A percentile compares a stretch with the other conserved stretches of the same genome.
Evolutionary conservation across 1,139 yeast genomes (phyloP).

Genomic region (Lipomyces yarrowii): DNA sequence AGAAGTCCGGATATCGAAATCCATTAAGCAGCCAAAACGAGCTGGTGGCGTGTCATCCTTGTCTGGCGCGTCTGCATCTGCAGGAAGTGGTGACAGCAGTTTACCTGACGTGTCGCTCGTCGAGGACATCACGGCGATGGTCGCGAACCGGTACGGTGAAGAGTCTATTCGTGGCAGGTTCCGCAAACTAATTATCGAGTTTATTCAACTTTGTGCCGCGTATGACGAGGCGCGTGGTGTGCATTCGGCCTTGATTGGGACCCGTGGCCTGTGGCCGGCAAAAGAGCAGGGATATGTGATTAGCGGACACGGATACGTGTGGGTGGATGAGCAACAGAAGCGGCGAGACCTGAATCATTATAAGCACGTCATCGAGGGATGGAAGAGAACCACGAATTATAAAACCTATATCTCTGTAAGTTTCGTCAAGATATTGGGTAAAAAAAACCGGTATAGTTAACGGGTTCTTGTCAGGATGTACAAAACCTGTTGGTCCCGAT

Average conservation of each 20-base stretch:
- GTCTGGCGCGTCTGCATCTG: slow-evolving; percentile 16
- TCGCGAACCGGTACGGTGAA: slow-evolving; percentile 43
- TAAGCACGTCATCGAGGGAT: slow-evolving; percentile 42
- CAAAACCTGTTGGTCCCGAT: slow-evolving; percentile 32
- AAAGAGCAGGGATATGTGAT: slow-evolving; percentile 32
- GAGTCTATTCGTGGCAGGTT: slow-evolving; percentile 41
- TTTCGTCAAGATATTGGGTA: not conserved
- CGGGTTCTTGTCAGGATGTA: not conserved
- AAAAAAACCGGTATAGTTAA: not conserved
- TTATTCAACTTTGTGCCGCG: slow-evolving; percentile 41
- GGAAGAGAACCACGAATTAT: slow-evolving; percentile 41
- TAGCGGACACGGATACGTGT: slow-evolving; percentile 43
- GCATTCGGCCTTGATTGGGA: slow-evolving; percentile 39
- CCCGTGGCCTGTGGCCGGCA: slow-evolving; percentile 37
- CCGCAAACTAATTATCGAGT: slow-evolving; percentile 40
- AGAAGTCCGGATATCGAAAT: slow-evolving; percentile 46
- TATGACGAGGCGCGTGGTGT: slow-evolving; percentile 39
- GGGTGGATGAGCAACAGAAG: slow-evolving; percentile 39
- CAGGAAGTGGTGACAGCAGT: slow-evolving; percentile 23
- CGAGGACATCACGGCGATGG: slow-evolving; percentile 41
- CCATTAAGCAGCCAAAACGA: slow-evolving; percentile 20
- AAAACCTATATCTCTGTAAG: slow-evolving; percentile 37
- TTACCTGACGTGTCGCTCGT: slow-evolving; percentile 39
- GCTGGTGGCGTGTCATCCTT: slow-evolving; percentile 6
- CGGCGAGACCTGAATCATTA: slow-evolving; percentile 37